Base-by-base conservation (phyloP, 768 basidiomycete species). In the Cantharellus cinnabarinus region DNA sequence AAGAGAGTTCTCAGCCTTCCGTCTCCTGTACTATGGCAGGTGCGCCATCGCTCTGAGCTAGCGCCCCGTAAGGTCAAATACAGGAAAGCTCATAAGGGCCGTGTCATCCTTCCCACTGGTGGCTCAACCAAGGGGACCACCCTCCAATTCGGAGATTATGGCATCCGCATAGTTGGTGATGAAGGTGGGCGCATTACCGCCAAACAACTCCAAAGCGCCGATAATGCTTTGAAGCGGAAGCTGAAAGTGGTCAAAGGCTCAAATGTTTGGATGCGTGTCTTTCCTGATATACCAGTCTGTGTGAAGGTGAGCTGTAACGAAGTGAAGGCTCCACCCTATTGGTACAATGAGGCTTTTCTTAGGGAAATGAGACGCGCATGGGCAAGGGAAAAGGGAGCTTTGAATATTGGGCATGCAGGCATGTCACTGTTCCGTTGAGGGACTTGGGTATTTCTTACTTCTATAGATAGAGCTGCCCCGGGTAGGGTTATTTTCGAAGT, bases 301-400 rank as follows among this genome's bases (percentile, higher is more conserved):
- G 82, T 97, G 58, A 98, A 99, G 79, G 89, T 88, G 60, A 29
- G 50, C 75, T 65, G 15, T 15, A 15, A 7, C 41, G 3, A 4
- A 41, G 14, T 56, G 1, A 50, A 14, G 10, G 42, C 34, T 57
- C 34, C 44, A 29, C 29, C 44, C 29, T 29, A 48, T 48, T 29
- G 29, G 10, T 10, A 48, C 29, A 10, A 48, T 10, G 10, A 29
- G 44, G 10, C 44, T n/a, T 20, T 4, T 34, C 60, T 3, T 61
- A 90, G 88, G 94, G 95, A 58, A 98, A 95, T 65, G 93, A 98
- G 71, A 93, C 90, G 3, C 85, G 95, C 76, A 97, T 98, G 95
- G 95, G 95, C 56, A 98, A 98, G 72, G 95, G 95, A 61, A 99
- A 99, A 70, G 95, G 95, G 52, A 80, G 85, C 0, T 98, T 98